phyloP scores from a whole-genome alignment of 805 yeast genomes.

The Metschnikowia proteae region DNA sequence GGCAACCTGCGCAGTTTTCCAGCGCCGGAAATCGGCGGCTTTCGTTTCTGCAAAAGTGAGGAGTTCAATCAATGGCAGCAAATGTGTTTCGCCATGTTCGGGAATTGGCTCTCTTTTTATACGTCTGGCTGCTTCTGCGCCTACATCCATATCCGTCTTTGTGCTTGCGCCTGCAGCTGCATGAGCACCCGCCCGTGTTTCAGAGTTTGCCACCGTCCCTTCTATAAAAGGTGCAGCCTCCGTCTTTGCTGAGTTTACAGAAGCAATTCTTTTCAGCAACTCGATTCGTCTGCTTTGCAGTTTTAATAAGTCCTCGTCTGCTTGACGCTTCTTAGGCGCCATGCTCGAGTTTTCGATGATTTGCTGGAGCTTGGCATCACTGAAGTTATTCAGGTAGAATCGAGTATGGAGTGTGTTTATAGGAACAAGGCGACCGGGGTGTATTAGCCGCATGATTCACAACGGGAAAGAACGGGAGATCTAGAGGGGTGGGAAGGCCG shows the following conservation, averaged over 20 bases:
- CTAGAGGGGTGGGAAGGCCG: too few species aligned
- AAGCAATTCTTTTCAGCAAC: neutral
- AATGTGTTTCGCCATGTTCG: neutral
- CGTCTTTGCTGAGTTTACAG: neutral
- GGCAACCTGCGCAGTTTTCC: neutral
- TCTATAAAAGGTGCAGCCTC: neutral
- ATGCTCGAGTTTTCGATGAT: constrained; percentile 37
- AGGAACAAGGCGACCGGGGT: neutral
- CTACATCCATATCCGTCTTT: constrained; percentile 8
- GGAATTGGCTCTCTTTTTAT: neutral
- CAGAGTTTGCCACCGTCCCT: constrained; percentile 1
- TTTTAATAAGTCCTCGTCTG: neutral
- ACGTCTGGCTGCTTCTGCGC: neutral
- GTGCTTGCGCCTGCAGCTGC: constrained; percentile 9
- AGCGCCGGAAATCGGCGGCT: neutral
- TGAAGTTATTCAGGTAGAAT: neutral
- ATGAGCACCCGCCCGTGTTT: neutral
- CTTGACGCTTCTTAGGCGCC: constrained; percentile 18
- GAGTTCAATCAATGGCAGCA: neutral
- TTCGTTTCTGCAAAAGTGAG: neutral
- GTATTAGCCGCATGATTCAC: neutral
- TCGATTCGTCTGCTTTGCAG: neutral
- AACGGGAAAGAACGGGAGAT: neutral
- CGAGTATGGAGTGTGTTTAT: neutral
- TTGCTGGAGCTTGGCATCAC: constrained; percentile 29